Base-by-base conservation (phyloP, 2,329 filamentous ascomycete genomes). In the Talaromyces islandicus region DNA sequence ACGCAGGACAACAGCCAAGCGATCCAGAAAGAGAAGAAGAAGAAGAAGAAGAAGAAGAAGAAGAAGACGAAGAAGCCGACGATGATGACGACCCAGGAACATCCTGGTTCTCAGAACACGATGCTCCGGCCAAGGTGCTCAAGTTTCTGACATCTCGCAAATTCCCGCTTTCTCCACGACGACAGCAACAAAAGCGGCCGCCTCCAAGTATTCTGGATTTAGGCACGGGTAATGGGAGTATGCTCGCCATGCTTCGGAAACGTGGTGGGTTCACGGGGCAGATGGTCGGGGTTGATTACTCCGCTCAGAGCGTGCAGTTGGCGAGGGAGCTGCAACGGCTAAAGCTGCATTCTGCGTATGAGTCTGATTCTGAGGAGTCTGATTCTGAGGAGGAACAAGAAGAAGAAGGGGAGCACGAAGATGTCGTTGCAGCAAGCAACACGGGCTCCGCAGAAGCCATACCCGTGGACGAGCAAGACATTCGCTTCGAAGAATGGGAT, bases 21-120 rank as follows among this genome's bases (percentile, higher is more conserved):
- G 78, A 77, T 21, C 84, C n/a, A 64, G 94, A 95, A 79, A 78
- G 81, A 0, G 82, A 79, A 65, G 89, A 94, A 74, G 80, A 91
- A 57, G 82, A 94, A 74, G 80, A 91, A 58, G 77, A 91, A 64
- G 94, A 95, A 79, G 79, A 81, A 0, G 82, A 79, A 65, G 89
- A 94, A 74, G 80, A 91, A 57, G 82, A 94, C 74, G 80, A 91
- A 58, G 77, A 84, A 58, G 74, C 83, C 63, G 86, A 95, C 76
- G 85, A 90, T 10, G 76, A 83, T 60, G 90, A 96, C 11, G 75
- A 79, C 79, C 88, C 88, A 62, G 93, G 93, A 66, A 96, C 92
- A 30, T 87, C 94, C 68, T 99, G 94, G 94, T 99, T 99, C 82
- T 89, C 92, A 73, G 94, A 97, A 77, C 90, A 91, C 32, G 86